Base-by-base conservation (phyloP, 1,284 basidiomycete genomes). In the Butyriboletus appendiculatus region DNA sequence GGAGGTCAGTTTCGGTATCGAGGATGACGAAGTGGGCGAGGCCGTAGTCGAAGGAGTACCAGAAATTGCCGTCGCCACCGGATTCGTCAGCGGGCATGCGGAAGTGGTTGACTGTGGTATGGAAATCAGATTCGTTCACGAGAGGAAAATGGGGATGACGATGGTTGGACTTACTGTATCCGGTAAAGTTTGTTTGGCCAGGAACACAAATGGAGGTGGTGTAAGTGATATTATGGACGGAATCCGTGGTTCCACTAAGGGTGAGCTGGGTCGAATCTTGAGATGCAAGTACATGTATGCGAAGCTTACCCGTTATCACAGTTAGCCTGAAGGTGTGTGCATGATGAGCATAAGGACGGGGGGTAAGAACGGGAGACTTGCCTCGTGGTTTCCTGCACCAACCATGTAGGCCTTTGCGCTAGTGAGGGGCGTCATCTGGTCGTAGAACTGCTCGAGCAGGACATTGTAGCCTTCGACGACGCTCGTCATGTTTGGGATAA, bases 41-140 rank as follows among this genome's bases (percentile, higher is more conserved):
- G 32, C 66, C 64, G n/a, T 70, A 63, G 48, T 67, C 57, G 16
- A 67, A 67, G 8, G 66, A 67, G 50, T 67, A 70, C 65, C 66
- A 70, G 22, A 70, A 68, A 37, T 67, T 68, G n/a, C 66, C 48
- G 22, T 63, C 34, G 4, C 65, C 58, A 3, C 64, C 64, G 1
- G 66, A 68, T 45, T 63, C 67, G 0, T 56, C 50, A 4, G 67
- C 66, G 11, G 67, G 67, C 65, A 70, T 67, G 16, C 50, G 50
- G 45, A 62, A 69, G 42, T 68, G 65, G 33, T 63, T 66, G 24
- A 65, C 66, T 69, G 33, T 26, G 16, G 1, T 4, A 18, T 32
- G 10, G n/a, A 40, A 18, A 35, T 43, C 11, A 2, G n/a, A 14
- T 53, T 45, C 2, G 1, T 22, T 2, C 11, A 6, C 4, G 14